These are phyloP conservation scores for Orobanche coerulescens DNA, from an alignment of 257 asterid genomes.

Conservation along the genomic window DNA sequence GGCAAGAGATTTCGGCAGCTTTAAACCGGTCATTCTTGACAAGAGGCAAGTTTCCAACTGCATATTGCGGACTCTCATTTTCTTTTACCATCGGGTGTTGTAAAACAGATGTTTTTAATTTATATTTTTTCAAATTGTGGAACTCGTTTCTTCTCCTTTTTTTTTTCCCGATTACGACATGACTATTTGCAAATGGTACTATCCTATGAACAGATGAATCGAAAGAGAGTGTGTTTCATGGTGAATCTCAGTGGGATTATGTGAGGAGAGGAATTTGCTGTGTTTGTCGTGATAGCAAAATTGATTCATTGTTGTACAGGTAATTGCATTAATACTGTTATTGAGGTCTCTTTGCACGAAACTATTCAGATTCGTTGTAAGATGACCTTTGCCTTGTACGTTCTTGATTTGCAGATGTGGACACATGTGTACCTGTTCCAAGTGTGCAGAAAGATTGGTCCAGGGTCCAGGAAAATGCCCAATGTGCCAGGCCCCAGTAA, in stretches of 20 bases:
- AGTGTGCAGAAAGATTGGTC: constrained; percentile 44
- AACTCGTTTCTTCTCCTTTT: not conserved
- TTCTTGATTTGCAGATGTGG: constrained; percentile 51
- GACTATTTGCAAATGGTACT: not conserved
- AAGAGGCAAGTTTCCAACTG: constrained; percentile 20
- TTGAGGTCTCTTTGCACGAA: too few species aligned
- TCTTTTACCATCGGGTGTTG: too few species aligned
- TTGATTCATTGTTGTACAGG: constrained; percentile 84
- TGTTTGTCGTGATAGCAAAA: constrained; percentile 46
- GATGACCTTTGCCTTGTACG: not conserved
- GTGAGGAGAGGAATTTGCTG: constrained; percentile 87
- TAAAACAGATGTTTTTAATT: not conserved
- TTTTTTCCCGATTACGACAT: not conserved
- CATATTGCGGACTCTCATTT: not conserved
- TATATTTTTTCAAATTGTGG: not conserved
- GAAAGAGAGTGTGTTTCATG: constrained; percentile 23
- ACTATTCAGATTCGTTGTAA: not conserved
- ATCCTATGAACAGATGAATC: constrained; percentile 34
- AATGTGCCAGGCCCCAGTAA: constrained; percentile 43
- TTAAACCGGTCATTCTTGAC: constrained; percentile 45
- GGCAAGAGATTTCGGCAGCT: constrained; percentile 93
- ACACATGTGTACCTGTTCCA: constrained; percentile 77
- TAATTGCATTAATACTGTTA: constrained; percentile 18
- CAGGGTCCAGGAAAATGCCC: constrained; percentile 42
- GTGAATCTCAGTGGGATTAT: constrained; percentile 52